Percentiles rank a stretch among this genome's conserved stretches.
Evolutionary conservation across 805 yeast species (phyloP).

Genomic region (Sugiyamaella chiloensis): DNA sequence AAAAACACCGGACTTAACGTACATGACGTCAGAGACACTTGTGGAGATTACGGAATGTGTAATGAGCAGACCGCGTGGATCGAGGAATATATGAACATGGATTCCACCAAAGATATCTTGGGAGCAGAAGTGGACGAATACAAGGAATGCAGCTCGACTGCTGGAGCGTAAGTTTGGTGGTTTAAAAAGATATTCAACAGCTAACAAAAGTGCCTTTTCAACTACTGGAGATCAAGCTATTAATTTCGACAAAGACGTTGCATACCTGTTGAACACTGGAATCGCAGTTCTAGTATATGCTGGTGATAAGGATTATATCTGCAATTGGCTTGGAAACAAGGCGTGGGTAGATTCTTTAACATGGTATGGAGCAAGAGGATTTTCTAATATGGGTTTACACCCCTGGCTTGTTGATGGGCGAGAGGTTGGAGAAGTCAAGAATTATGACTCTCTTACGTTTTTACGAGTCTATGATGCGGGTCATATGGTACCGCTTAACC

Average conservation of each 20-base stretch:
- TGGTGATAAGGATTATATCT: slow-evolving; percentile 84
- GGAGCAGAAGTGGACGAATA: slow-evolving; percentile 83
- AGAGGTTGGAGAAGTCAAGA: slow-evolving; percentile 65
- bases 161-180: slow-evolving; percentile 30
- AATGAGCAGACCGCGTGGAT: slow-evolving; percentile 70
- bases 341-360: slow-evolving; percentile 72
- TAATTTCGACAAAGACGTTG: slow-evolving; percentile 72
- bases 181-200: background rate
- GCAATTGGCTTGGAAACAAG: slow-evolving; percentile 84
- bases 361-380: slow-evolving; percentile 52
- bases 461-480: slow-evolving; percentile 83
- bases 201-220: too few species aligned
- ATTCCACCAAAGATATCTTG: slow-evolving; percentile 66
- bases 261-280: slow-evolving; percentile 57
- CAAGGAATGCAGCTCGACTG: slow-evolving; percentile 75
- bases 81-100: slow-evolving; percentile 70
- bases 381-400: slow-evolving; percentile 35
- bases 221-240: slow-evolving; percentile 84
- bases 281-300: slow-evolving; percentile 79
- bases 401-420: slow-evolving; percentile 40
- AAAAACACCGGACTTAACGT: slow-evolving; percentile 79
- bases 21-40: slow-evolving; percentile 77
- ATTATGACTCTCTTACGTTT: slow-evolving; percentile 63
- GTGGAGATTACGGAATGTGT: slow-evolving; percentile 50
- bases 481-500: slow-evolving; percentile 87